Conservation (phyloP, 1,284 basidiomycete genomes). For the Singerocomus inundabilis region DNA sequence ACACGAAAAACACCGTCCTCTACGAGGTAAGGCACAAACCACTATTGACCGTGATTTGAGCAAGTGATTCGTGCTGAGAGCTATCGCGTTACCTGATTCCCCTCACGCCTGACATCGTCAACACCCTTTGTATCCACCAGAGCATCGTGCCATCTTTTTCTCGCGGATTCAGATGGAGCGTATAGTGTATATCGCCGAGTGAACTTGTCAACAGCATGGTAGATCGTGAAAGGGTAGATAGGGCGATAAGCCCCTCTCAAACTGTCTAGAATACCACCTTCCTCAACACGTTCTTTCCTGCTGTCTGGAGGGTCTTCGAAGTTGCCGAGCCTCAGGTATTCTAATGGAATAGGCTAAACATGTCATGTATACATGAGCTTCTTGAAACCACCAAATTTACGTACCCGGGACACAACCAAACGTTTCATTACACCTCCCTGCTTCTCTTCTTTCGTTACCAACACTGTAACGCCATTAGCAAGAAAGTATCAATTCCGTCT, state of each 20-base stretch:
- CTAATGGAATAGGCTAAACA: constrained; percentile 68
- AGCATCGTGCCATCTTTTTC: constrained; percentile 62
- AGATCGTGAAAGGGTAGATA: constrained; percentile 73
- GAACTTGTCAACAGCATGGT: constrained; percentile 57
- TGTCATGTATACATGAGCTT: constrained; percentile 7
- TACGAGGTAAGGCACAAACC: constrained; percentile 58
- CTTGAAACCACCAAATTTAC: constrained; percentile 19
- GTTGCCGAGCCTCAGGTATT: constrained; percentile 66
- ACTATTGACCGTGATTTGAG: constrained; percentile 40
- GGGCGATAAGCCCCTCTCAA: constrained; percentile 49
- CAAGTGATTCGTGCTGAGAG: not conserved
- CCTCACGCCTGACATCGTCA: constrained; percentile 59
- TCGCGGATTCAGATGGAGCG: constrained; percentile 51
- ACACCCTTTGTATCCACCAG: constrained; percentile 62
- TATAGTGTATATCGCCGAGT: constrained; percentile 69
- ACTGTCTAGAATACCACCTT: constrained; percentile 55
- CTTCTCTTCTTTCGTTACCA: constrained; percentile 61
- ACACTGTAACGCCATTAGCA: constrained; percentile 40
- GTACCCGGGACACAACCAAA: constrained; percentile 62
- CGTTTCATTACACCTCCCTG: constrained; percentile 49
- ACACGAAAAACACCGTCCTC: constrained; percentile 62
- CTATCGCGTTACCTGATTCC: constrained; percentile 55
- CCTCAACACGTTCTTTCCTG: constrained; percentile 59
- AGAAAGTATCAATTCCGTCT: not conserved
- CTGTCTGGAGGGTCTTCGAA: constrained; percentile 58